A percentile compares a stretch with the other conserved stretches of the same genome.
These are phyloP conservation scores for Globisporangium irregulare DNA, from an alignment of 352 stramenopile genomes.

Conservation along the genomic window DNA sequence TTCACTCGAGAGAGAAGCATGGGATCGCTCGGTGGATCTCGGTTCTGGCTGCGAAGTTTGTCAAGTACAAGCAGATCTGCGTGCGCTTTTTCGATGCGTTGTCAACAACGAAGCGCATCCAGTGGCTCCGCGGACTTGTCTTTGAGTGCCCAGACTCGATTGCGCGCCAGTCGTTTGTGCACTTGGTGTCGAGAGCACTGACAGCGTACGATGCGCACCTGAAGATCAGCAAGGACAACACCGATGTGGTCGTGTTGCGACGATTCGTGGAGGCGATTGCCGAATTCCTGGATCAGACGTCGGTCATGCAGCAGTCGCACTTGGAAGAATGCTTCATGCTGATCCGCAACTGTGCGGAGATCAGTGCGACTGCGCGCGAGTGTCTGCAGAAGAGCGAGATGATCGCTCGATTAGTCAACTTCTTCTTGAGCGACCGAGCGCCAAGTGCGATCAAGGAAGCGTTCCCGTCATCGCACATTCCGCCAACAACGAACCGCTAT, in stretches of 20 bases:
- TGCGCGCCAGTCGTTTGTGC: slow-evolving; percentile 83
- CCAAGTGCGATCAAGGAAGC: slow-evolving; percentile 65
- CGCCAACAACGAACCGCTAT: slow-evolving; percentile 40
- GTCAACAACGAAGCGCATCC: slow-evolving; percentile 45
- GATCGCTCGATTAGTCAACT: slow-evolving; percentile 77
- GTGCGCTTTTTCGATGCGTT: slow-evolving; percentile 64
- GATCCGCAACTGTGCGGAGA: slow-evolving; percentile 70
- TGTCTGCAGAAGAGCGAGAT: slow-evolving; percentile 62
- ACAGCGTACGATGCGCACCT: slow-evolving; percentile 63
- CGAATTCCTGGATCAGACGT: slow-evolving; percentile 70
- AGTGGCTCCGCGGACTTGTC: slow-evolving; percentile 66
- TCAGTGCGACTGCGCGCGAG: slow-evolving; percentile 45
- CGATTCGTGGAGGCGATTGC: slow-evolving; percentile 50
- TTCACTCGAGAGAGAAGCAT: slow-evolving; percentile 88
- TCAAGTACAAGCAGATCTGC: slow-evolving; percentile 64
- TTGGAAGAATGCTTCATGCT: slow-evolving; percentile 88
- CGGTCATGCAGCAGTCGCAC: slow-evolving; percentile 74
- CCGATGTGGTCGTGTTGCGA: slow-evolving; percentile 17
- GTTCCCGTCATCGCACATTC: slow-evolving; percentile 58
- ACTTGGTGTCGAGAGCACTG: slow-evolving; percentile 71
- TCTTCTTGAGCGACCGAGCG: slow-evolving; percentile 74
- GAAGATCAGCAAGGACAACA: slow-evolving; percentile 24
- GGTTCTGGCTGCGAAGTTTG: slow-evolving; percentile 73
- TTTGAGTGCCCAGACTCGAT: slow-evolving; percentile 87
- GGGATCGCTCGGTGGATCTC: slow-evolving; percentile 82